phyloP scores from a whole-genome alignment of 1,284 basidiomycete genomes.

The Sanghuangporus sanghuang region DNA sequence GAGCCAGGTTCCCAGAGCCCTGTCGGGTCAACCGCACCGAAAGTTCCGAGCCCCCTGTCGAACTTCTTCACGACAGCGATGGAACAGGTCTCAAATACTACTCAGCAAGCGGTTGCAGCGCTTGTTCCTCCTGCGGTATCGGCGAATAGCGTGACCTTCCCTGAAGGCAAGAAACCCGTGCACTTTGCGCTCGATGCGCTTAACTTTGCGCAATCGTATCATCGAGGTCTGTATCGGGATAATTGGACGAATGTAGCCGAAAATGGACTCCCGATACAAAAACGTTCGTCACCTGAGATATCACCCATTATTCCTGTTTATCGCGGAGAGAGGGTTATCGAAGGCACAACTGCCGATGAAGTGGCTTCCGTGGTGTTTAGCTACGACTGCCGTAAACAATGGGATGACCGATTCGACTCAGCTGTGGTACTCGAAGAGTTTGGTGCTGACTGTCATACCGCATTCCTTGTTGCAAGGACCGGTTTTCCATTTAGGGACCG shows the following conservation, averaged over 20 bases:
- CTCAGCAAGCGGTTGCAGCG: slow-evolving; percentile 67
- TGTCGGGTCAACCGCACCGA: slow-evolving; percentile 44
- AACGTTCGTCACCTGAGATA: slow-evolving; percentile 71
- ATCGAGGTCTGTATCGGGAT: slow-evolving; percentile 54
- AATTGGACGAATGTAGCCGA: slow-evolving; percentile 84
- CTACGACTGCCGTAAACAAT: slow-evolving; percentile 68
- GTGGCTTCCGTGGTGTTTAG: slow-evolving; percentile 70
- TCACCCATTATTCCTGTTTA: slow-evolving; percentile 83
- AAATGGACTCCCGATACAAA: slow-evolving; percentile 76
- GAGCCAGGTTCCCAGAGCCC: slow-evolving; percentile 12
- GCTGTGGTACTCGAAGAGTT: slow-evolving; percentile 73
- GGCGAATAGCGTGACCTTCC: slow-evolving; percentile 39
- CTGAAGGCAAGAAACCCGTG: slow-evolving; percentile 57
- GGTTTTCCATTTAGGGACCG: slow-evolving; percentile 91
- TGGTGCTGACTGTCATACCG: slow-evolving; percentile 70
- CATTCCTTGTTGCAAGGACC: slow-evolving; percentile 65
- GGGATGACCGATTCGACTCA: slow-evolving; percentile 83
- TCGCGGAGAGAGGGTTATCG: slow-evolving; percentile 87
- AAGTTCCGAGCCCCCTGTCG: slow-evolving; percentile 63
- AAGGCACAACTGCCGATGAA: slow-evolving; percentile 94
- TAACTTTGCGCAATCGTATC: slow-evolving; percentile 72
- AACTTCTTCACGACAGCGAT: slow-evolving; percentile 72
- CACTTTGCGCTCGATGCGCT: slow-evolving; percentile 77
- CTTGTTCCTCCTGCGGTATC: slow-evolving; percentile 51
- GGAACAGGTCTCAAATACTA: slow-evolving; percentile 65